phyloP scores from a whole-genome alignment of 2,329 filamentous ascomycete genomes.

The Paracorniculantispora psalliotae region DNA sequence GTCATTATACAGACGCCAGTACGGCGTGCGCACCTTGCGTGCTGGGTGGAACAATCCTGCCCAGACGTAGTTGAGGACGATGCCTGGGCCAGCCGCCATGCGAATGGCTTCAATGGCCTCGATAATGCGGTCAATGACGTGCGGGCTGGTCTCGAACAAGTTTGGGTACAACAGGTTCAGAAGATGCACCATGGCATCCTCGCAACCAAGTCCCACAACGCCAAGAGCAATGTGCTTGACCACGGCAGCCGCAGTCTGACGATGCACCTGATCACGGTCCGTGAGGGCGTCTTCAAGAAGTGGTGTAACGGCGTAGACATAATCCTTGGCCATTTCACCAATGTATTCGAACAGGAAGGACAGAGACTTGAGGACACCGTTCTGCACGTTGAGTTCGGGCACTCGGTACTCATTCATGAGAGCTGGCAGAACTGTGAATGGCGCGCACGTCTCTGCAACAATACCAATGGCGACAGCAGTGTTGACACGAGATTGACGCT shows the following conservation, averaged over 20 bases:
- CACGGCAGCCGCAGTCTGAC: conserved; percentile 91
- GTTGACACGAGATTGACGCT: conserved; percentile 96
- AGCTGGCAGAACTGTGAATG: conserved; percentile 96
- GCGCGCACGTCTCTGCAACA: conserved; percentile 95
- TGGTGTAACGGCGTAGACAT: conserved; percentile 96
- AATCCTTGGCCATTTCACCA: conserved; percentile 99
- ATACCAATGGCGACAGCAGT: conserved; percentile 98
- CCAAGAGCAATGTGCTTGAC: conserved; percentile 97
- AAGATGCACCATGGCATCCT: conserved; percentile 97
- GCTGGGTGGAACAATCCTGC: conserved; percentile 96
- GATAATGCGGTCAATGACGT: conserved; percentile 96
- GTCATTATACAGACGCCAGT: conserved; percentile 96
- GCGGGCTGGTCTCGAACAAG: conserved; percentile 93
- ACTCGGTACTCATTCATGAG: conserved; percentile 99
- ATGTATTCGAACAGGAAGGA: conserved; percentile 99
- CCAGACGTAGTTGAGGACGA: conserved; percentile 98
- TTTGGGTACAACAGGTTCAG: conserved; percentile 96
- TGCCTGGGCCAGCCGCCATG: conserved; percentile 84
- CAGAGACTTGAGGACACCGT: conserved; percentile 93
- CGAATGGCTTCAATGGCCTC: conserved; percentile 96
- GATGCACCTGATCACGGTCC: conserved; percentile 95
- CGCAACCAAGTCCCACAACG: conserved; percentile 94
- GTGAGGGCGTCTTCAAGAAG: conserved; percentile 95
- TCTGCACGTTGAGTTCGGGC: conserved; percentile 96
- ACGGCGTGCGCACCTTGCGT: conserved; percentile 87